phyloP scores from a whole-genome alignment of 179 eudicot genomes.

The Corrigiola litoralis region DNA sequence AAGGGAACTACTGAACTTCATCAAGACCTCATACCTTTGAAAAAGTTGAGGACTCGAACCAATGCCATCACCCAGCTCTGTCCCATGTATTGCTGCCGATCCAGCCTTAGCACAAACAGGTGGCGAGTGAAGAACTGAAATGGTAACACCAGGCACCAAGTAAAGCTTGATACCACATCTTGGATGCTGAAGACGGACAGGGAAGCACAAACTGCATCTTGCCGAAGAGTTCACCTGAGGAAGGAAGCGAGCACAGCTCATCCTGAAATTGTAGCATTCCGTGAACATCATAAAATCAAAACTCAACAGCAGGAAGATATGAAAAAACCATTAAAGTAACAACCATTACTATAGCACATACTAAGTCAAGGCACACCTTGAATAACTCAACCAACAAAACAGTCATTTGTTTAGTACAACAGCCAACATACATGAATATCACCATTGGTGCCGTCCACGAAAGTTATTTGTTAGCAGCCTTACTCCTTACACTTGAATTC shows the following conservation, averaged over 20 bases:
- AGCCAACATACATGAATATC: too few relatives aligned
- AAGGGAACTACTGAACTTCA: not conserved
- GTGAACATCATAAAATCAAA: not conserved
- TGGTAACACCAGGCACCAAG: conserved; percentile 16
- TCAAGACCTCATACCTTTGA: conserved; percentile 35
- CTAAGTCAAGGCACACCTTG: too few relatives aligned
- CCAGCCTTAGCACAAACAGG: conserved; percentile 31
- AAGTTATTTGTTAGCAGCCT: too few relatives aligned
- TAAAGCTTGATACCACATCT: conserved; percentile 29
- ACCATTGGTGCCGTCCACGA: too few relatives aligned
- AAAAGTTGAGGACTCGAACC: conserved; percentile 25
- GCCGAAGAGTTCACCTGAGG: conserved; percentile 21
- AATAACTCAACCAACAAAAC: too few relatives aligned
- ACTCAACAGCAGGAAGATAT: too few relatives aligned
- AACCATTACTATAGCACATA: too few relatives aligned
- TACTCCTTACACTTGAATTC: too few relatives aligned
- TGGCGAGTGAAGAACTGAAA: conserved; percentile 15
- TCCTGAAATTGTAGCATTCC: conserved; percentile 26
- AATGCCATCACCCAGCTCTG: conserved; percentile 17
- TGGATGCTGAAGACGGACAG: conserved; percentile 16
- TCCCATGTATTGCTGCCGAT: conserved; percentile 25
- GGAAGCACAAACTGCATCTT: conserved; percentile 28
- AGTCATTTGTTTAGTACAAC: too few relatives aligned
- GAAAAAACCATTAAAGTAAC: too few relatives aligned
- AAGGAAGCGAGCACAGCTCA: conserved; percentile 19